These are phyloP conservation scores for Verticillium albo-atrum DNA, from an alignment of 2,329 filamentous ascomycete genomes.

Conservation along the genomic window DNA sequence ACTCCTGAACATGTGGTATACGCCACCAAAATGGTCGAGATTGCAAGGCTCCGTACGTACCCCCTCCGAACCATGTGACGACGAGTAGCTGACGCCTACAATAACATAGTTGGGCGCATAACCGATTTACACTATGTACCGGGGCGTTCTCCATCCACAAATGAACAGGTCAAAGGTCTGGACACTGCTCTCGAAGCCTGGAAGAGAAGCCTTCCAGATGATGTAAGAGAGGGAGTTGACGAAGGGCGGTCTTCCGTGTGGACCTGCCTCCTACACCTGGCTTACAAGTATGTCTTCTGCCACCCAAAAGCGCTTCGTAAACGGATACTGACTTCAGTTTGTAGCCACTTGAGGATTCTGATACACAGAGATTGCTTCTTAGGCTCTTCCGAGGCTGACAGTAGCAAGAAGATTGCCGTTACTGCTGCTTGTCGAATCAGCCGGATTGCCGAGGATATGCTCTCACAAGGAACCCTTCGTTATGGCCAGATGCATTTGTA, in stretches of 20 bases:
- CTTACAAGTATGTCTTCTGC: conserved; percentile 24
- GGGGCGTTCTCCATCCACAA: conserved; percentile 21
- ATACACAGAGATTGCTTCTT: conserved; percentile 29
- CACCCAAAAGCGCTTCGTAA: not conserved
- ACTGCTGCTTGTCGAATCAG: conserved; percentile 28
- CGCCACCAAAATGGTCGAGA: conserved; percentile 32
- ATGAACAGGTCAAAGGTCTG: conserved; percentile 21
- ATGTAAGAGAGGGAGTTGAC: conserved; percentile 22
- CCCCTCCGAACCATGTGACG: no score
- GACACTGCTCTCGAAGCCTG: conserved; percentile 25
- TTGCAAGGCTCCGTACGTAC: conserved; percentile 25
- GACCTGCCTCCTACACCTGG: conserved; percentile 30
- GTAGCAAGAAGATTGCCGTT: conserved; percentile 22
- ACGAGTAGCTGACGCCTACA: no score
- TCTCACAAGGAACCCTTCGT: conserved; percentile 24
- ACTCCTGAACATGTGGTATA: conserved; percentile 28
- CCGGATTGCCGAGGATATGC: conserved; percentile 33
- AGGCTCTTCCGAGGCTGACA: not conserved
- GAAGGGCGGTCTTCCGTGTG: conserved; percentile 28
- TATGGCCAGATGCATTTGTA: conserved; percentile 34
- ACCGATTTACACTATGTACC: conserved; percentile 31
- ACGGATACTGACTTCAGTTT: not conserved
- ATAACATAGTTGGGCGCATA: conserved; percentile 22
- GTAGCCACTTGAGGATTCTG: conserved; percentile 28
- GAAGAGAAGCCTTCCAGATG: conserved; percentile 25